A percentile compares a stretch with the other conserved stretches of the same genome.
These are phyloP conservation scores for Colletotrichum navitas DNA, from an alignment of 2,329 filamentous ascomycete genomes.

Conservation along the genomic window DNA sequence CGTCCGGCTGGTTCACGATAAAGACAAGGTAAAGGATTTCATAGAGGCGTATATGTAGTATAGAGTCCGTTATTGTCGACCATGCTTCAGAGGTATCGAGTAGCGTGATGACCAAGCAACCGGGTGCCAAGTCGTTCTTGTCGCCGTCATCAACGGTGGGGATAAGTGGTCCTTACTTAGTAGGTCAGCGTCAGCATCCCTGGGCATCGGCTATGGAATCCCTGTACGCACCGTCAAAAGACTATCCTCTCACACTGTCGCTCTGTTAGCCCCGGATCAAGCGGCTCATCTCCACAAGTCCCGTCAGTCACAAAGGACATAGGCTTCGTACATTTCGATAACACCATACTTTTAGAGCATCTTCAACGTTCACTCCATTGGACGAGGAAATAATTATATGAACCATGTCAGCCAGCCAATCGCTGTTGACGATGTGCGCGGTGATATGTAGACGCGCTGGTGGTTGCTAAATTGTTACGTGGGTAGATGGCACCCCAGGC, in stretches of 20 bases:
- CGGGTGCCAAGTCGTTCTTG: constrained; percentile 25
- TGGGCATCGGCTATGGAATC: constrained; percentile 19
- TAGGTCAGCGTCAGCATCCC: constrained; percentile 36
- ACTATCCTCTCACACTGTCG: constrained; percentile 30
- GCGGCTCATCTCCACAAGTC: constrained; percentile 10
- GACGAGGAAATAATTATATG: background rate
- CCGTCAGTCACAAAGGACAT: background rate
- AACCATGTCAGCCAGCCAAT: background rate
- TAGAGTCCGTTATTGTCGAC: background rate
- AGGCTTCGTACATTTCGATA: background rate
- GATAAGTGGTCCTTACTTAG: constrained; percentile 23
- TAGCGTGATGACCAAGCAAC: constrained; percentile 8
- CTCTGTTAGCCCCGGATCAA: constrained; percentile 32
- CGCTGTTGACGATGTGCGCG: background rate
- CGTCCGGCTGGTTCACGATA: background rate
- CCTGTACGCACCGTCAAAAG: constrained; percentile 34
- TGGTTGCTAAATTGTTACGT: background rate
- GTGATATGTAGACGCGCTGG: background rate
- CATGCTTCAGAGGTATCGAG: background rate
- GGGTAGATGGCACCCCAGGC: constrained; percentile 9
- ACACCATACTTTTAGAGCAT: background rate
- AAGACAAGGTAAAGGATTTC: background rate
- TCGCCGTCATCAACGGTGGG: constrained; percentile 33
- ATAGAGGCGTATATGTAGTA: constrained; percentile 5
- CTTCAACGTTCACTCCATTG: background rate